Evolutionary conservation across 305 asterid species (phyloP).

Genomic region (Fraxinus albicans): DNA sequence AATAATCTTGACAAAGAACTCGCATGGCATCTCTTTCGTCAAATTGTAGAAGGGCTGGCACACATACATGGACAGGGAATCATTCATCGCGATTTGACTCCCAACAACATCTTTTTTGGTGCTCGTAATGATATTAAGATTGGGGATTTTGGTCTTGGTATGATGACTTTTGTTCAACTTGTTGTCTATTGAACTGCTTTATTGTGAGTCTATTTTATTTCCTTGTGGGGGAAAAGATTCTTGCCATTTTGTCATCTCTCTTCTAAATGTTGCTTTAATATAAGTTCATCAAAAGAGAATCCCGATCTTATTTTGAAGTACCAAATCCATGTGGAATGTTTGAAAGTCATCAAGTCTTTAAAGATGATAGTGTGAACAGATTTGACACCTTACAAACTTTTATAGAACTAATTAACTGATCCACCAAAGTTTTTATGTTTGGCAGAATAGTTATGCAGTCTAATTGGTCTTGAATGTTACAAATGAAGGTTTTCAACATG

Average conservation of each 20-base stretch:
- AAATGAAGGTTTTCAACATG: not conserved
- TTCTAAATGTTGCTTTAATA: not conserved
- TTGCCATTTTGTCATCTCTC: constrained; percentile 2
- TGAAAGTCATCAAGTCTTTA: not conserved
- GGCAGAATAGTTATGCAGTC: not conserved
- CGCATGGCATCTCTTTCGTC: constrained; percentile 95
- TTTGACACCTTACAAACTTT: not conserved
- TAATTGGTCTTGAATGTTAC: not conserved
- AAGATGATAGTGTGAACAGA: not conserved
- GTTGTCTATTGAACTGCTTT: not conserved
- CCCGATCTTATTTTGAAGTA: constrained; percentile 8
- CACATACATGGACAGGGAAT: constrained; percentile 98
- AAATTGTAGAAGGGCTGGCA: constrained; percentile 94
- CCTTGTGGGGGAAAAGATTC: not conserved
- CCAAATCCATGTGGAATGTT: not conserved
- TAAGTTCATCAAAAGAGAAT: constrained; percentile 2
- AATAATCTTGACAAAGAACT: constrained; percentile 83
- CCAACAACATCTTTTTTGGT: constrained; percentile 90
- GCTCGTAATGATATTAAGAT: constrained; percentile 97
- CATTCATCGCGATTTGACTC: constrained; percentile 97
- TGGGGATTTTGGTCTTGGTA: constrained; percentile 99
- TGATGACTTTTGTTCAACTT: constrained; percentile 32
- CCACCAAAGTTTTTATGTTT: not conserved
- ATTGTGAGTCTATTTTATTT: not conserved
- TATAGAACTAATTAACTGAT: not conserved